Evolutionary conservation across 2,329 filamentous ascomycete genomes (phyloP), one percentile per base, ranked within the genome.

Genomic region (Nemania diffusa): DNA sequence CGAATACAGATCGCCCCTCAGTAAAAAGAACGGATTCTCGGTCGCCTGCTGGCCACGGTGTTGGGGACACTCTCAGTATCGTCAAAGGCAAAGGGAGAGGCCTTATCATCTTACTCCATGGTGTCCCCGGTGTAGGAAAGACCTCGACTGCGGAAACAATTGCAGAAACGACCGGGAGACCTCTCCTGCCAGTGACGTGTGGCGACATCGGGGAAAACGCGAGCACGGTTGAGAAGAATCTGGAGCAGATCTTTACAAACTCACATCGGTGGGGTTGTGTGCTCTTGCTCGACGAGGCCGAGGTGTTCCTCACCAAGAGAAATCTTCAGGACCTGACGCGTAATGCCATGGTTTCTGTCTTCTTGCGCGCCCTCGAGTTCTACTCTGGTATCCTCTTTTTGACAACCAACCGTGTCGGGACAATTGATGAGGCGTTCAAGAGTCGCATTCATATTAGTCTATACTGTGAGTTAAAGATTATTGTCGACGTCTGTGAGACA

Each of bases 321-420:
- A n/a, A 50, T 57, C 65, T 71, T 20, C 15, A 70, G 17, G 48
- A 53, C 7, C 22, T 61, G 3, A 29, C 22, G 9, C 67, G 77
- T 5, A 80, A 79, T 27, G 70, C 69, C n/a, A 67, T 79, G 1
- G 77, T 79, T 0, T 72, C 77, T 17, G 73, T 79, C 0, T 71
- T 72, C 32, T 61, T 73, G 3, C 55, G 65, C 2, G 44, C 34
- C 2, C 64, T 80, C 0, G 79, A 80, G 62, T 80, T 79, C 60
- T 80, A 79, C 46, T 57, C 69, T 0, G 80, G 80, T 0, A 77
- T 81, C 22, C 71, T 81, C 0, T 80, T 78, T 65, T 73, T 82
- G 6, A 83, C 81, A 0, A 83, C 80, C 7, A 83, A 82, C 66
- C 76, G 79, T 5, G 74, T 82, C 4, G 79, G 80, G 1, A 70